Conservation (phyloP, 1,284 basidiomycete genomes). For the Heterobasidion occidentale region DNA sequence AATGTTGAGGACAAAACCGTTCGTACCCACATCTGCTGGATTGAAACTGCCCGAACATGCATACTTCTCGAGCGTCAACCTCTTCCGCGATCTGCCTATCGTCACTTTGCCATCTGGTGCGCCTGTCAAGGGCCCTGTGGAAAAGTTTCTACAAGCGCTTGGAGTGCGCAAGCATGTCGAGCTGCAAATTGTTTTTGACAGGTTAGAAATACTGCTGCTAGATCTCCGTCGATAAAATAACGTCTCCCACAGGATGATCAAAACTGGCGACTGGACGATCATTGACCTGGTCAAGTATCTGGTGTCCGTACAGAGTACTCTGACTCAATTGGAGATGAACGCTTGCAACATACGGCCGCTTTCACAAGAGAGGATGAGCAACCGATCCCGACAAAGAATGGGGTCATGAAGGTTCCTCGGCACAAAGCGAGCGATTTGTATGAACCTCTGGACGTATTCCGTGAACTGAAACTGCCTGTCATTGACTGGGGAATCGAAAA, state of each 20-base stretch:
- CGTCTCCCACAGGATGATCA: constrained; percentile 60
- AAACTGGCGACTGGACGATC: constrained; percentile 77
- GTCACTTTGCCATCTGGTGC: constrained; percentile 67
- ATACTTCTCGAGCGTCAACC: constrained; percentile 84
- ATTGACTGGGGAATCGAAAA: constrained; percentile 79
- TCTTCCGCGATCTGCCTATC: constrained; percentile 86
- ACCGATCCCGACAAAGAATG: constrained; percentile 12
- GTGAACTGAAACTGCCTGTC: constrained; percentile 71
- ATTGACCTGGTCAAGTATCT: constrained; percentile 82
- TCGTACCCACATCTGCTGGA: constrained; percentile 82
- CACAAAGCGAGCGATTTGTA: constrained; percentile 71
- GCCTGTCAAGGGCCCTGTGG: constrained; percentile 66
- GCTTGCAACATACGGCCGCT: constrained; percentile 74
- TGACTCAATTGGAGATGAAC: constrained; percentile 66
- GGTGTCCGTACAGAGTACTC: constrained; percentile 73
- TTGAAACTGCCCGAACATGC: constrained; percentile 70
- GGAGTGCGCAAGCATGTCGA: constrained; percentile 92
- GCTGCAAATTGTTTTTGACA: constrained; percentile 79
- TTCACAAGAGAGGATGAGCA: constrained; percentile 59
- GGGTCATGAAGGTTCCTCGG: constrained; percentile 30
- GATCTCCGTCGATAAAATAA: constrained; percentile 6
- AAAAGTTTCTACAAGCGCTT: constrained; percentile 70
- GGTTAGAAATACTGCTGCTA: constrained; percentile 34
- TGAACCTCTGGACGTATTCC: constrained; percentile 74
- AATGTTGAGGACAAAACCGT: constrained; percentile 57